Evolutionary conservation across 1,284 basidiomycete genomes (phyloP).

Genomic region (Apiotrichum domesticum): DNA sequence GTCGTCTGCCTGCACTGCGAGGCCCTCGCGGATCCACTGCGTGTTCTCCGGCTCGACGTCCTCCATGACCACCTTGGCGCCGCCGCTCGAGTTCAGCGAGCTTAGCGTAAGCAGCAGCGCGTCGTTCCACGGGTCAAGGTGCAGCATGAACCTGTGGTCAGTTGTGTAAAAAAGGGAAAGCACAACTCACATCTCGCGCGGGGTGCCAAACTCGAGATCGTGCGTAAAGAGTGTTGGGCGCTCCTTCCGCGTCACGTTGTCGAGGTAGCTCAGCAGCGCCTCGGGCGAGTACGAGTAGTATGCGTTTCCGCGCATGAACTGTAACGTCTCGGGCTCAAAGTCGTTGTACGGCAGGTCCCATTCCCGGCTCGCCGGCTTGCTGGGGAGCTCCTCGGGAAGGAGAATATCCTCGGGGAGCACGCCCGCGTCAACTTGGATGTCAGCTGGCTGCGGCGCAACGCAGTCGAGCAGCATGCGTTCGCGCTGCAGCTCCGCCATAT

Average conservation of each 20-base stretch:
- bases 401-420: slow-evolving; percentile 19
- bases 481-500: slow-evolving; percentile 17
- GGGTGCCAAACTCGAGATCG: slow-evolving; percentile 9
- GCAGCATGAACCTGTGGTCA: slow-evolving; percentile 4
- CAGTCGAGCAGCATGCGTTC: slow-evolving; percentile 3
- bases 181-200: slow-evolving; percentile 4
- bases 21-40: slow-evolving; percentile 10
- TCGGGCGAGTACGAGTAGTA: slow-evolving; percentile 19
- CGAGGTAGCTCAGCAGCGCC: slow-evolving; percentile 15
- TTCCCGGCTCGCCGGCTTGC: neutral
- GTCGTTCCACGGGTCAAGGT: neutral
- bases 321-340: neutral
- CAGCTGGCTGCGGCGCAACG: neutral
- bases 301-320: neutral
- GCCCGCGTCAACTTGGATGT: slow-evolving; percentile 6
- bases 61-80: too few species aligned
- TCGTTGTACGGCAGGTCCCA: too few species aligned
- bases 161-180: too few species aligned
- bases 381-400: neutral
- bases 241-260: slow-evolving; percentile 1
- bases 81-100: too few species aligned
- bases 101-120: neutral
- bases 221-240: slow-evolving; percentile 16
- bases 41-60: neutral
- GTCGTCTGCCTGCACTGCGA: slow-evolving; percentile 7